Base-by-base conservation (phyloP, 176 grass and related monocot species). In the Ananas comosus region DNA sequence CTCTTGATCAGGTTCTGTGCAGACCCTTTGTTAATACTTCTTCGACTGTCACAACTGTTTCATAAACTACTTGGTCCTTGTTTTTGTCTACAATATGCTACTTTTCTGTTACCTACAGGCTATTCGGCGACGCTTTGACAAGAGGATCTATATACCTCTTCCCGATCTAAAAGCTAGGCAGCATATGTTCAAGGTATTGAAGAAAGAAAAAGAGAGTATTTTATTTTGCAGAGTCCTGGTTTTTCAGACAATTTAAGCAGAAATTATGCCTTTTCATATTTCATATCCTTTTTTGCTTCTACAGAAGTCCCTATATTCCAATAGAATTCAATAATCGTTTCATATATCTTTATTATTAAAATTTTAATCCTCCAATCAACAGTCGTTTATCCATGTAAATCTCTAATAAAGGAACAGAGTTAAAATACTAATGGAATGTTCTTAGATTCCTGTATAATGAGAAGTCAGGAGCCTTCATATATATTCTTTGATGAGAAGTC, bases 71-170 rank as follows among this genome's bases (percentile, higher is more conserved):
- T 0, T 1, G 51, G 22, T 21, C 8, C n/a, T 71, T 50, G 1
- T 54, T 47, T 64, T 53, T 66, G 5, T n/a, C 64, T 74, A 53
- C 28, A 13, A 51, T 83, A 67, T 85, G 56, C 24, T 78, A 53
- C 9, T 78, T 76, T 54, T 18, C 53, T 77, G 17, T 65, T 78
- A 85, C 49, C 18, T 81, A 33, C 74, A 97, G 93, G 93, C 93
- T 80, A 86, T 97, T 13, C 78, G 93, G 61, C 76, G 93, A 14
- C 87, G 93, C 61, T 97, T 97, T 85, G 93, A 97, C 70, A 97
- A 97, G 70, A 76, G 93, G 64, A 97, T 97, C 71, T 92, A 97
- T 84, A 97, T 97, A 74, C 93, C 93, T 21, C 93, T 97, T 85
- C 93, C 93, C 24, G 93, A 97, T 23, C 18, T 76, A 12, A 97